Percentiles rank a stretch among this genome's conserved stretches.
Conservation (phyloP, 2,329 filamentous ascomycete species). For the Ceratocystiopsis sp. region DNA sequence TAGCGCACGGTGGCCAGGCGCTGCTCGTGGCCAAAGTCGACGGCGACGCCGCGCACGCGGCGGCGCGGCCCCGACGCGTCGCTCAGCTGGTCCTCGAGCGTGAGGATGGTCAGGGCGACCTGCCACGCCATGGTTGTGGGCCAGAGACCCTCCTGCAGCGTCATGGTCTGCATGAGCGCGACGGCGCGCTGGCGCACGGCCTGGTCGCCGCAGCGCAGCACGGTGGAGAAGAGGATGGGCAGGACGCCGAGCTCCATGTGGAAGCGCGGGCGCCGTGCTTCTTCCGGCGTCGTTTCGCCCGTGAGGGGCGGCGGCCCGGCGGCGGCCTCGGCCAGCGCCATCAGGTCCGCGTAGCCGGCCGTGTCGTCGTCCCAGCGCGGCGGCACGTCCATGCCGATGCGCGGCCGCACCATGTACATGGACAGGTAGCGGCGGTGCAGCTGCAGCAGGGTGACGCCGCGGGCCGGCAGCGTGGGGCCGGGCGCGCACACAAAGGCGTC, state of each 20-base stretch:
- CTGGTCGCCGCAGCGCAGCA: constrained; percentile 2
- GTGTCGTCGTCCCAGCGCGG: neutral
- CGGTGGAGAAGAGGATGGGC: constrained; percentile 4
- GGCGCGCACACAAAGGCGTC: neutral
- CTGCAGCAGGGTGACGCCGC: constrained; percentile 1
- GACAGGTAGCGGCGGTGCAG: constrained; percentile 3
- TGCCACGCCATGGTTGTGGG: constrained; percentile 1
- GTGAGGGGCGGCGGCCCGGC: neutral
- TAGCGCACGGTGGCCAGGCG: no score
- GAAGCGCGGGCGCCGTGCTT: neutral
- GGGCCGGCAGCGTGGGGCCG: neutral
- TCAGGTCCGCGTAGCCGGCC: neutral
- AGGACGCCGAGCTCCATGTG: constrained; percentile 8
- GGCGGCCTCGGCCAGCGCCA: constrained; percentile 1
- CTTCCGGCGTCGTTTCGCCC: neutral
- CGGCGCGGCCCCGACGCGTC: no score
- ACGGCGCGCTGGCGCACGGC: constrained; percentile 4
- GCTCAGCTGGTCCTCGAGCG: neutral
- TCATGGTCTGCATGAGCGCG: neutral
- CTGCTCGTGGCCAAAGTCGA: no score
- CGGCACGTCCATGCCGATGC: neutral
- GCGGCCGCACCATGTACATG: neutral
- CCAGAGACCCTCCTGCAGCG: constrained; percentile 7
- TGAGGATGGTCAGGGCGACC: constrained; percentile 1
- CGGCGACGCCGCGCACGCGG: no score